Evolutionary conservation across 129 eudicot species (phyloP).

Genomic region (Tagetes patula): DNA sequence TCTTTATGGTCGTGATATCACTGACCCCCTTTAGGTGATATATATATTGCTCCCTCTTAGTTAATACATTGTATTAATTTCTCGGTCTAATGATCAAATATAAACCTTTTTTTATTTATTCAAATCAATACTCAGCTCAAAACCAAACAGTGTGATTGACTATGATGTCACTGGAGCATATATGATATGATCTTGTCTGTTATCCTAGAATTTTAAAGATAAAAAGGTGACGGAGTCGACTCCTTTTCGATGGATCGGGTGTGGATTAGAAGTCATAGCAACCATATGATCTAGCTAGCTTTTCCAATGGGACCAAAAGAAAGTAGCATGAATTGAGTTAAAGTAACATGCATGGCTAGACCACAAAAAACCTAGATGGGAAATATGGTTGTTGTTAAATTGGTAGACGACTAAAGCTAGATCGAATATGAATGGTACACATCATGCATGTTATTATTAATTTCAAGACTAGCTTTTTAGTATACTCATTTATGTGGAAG

Average conservation of each 20-base stretch:
- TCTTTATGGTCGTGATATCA: no score
- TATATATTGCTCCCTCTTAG: no score
- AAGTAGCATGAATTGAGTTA: constrained; percentile 4
- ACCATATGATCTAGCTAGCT: background rate
- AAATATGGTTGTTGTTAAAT: constrained; percentile 24
- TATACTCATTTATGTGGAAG: constrained; percentile 21
- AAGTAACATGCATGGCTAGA: constrained; percentile 26
- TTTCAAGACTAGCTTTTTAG: constrained; percentile 17
- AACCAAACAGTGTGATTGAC: no score
- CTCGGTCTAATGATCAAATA: no score
- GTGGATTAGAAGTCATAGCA: background rate
- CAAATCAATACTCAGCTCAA: no score
- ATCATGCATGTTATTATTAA: constrained; percentile 23
- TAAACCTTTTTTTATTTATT: no score
- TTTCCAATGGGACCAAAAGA: constrained; percentile 18
- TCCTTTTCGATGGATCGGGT: background rate
- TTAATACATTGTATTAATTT: no score
- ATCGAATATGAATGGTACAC: constrained; percentile 19
- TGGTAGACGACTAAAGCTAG: background rate
- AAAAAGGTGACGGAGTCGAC: background rate
- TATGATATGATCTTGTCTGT: no score
- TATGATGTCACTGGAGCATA: no score
- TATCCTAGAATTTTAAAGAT: no score
- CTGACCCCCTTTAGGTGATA: no score
- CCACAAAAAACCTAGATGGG: constrained; percentile 14